phyloP scores from a whole-genome alignment of 78 protist genomes.

The Planoprotostelium fungivorum region DNA sequence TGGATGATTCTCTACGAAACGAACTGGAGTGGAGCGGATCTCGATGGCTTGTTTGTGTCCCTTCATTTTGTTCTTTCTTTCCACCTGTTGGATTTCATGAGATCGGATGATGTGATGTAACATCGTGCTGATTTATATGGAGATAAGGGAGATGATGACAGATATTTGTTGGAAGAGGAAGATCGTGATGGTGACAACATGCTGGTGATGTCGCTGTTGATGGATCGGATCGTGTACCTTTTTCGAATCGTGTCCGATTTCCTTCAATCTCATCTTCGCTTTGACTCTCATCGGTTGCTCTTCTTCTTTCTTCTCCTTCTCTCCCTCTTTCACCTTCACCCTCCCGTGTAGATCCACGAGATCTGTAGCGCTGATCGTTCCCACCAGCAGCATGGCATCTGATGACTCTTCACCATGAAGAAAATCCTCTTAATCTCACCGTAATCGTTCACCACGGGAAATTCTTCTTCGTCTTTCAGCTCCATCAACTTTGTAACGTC shows the following conservation, averaged over 20 bases:
- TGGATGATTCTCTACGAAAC: neutral
- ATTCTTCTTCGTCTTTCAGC: neutral
- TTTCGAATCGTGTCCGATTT: neutral
- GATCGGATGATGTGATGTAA: neutral
- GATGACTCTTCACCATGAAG: neutral
- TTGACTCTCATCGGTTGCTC: too few species aligned
- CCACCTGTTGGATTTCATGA: neutral
- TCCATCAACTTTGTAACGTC: neutral
- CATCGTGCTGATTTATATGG: too few species aligned
- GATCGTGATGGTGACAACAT: too few species aligned
- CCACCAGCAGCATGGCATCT: neutral
- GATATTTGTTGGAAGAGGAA: too few species aligned
- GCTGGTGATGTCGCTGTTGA: too few species aligned
- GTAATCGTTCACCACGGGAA: neutral
- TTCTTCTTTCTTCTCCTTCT: too few species aligned
- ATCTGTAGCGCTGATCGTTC: neutral
- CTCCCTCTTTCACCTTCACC: too few species aligned
- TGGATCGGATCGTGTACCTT: too few species aligned
- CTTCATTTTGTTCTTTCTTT: neutral
- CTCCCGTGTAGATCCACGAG: neutral
- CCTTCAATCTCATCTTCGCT: neutral
- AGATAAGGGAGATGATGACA: too few species aligned
- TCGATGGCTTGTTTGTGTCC: neutral
- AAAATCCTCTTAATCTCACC: neutral
- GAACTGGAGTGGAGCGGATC: neutral